Evolutionary conservation across 148 eudicot species (phyloP).

Genomic region (Linanthus parryae): DNA sequence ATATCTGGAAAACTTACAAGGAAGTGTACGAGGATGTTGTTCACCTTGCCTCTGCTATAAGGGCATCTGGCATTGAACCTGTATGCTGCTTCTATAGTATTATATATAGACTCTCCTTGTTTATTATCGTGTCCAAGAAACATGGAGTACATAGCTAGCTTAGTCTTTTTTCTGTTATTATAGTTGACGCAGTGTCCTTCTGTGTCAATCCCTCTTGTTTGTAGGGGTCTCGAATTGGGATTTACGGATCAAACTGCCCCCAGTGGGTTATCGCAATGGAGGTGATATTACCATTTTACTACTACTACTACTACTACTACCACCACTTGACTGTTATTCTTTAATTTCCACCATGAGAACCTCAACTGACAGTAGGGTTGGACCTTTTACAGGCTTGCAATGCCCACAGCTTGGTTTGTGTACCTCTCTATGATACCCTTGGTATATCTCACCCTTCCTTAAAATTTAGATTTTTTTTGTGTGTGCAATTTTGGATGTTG

Average conservation of each 20-base stretch:
- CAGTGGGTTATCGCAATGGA: constrained; percentile 96
- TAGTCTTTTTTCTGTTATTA: neutral
- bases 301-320: too few species aligned
- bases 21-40: constrained; percentile 73
- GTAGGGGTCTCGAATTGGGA: constrained; percentile 81
- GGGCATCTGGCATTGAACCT: constrained; percentile 75
- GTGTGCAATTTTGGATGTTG: too few species aligned
- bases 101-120: neutral
- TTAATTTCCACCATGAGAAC: too few species aligned
- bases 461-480: too few species aligned
- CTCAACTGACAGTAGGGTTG: neutral
- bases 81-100: constrained; percentile 54
- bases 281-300: constrained; percentile 25
- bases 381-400: constrained; percentile 62
- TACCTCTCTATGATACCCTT: constrained; percentile 95
- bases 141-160: too few species aligned
- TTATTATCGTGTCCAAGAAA: neutral
- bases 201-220: neutral
- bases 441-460: constrained; percentile 46
- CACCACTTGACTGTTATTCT: too few species aligned
- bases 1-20: constrained; percentile 82
- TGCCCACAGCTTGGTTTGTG: constrained; percentile 84
- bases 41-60: constrained; percentile 62
- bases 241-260: constrained; percentile 95
- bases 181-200: neutral